A percentile compares a stretch with the other conserved stretches of the same genome.
These are phyloP conservation scores for Fistulifera pelliculosa DNA, from an alignment of 108 stramenopile genomes.

Conservation along the genomic window DNA sequence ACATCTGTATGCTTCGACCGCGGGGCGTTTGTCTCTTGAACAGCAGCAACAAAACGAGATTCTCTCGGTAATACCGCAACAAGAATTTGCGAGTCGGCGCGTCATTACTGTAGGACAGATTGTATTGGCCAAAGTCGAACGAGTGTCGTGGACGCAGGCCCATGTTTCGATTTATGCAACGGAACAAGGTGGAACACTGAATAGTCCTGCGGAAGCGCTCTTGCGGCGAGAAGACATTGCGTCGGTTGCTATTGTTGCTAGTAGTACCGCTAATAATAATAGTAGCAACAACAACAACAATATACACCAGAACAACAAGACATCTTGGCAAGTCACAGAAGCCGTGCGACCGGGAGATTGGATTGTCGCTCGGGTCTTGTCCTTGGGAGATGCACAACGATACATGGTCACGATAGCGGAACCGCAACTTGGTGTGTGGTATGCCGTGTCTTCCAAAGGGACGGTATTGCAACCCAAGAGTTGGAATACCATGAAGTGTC, in stretches of 20 bases:
- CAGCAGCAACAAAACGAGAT: constrained; percentile 7
- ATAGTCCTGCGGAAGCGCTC: constrained; percentile 17
- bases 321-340: constrained; percentile 47
- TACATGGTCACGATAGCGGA: constrained; percentile 84
- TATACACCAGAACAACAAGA: too few species aligned
- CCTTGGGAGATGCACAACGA: constrained; percentile 67
- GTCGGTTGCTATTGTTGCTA: constrained; percentile 22
- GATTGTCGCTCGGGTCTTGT: constrained; percentile 65
- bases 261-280: too few species aligned
- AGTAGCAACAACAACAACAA: too few species aligned
- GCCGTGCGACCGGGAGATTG: constrained; percentile 82
- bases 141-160: constrained; percentile 10
- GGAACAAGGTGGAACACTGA: too few species aligned
- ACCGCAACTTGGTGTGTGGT: constrained; percentile 80
- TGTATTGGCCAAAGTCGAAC: constrained; percentile 38
- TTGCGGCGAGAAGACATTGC: constrained; percentile 57
- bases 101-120: neutral
- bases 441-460: constrained; percentile 48
- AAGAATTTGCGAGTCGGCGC: neutral
- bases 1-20: constrained; percentile 44
- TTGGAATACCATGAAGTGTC: constrained; percentile 94
- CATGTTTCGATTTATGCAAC: too few species aligned
- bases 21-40: constrained; percentile 32
- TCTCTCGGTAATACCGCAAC: neutral
- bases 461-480: constrained; percentile 65